Base-by-base conservation (phyloP, 2,329 filamentous ascomycete genomes). In the Apiospora saccharicola region DNA sequence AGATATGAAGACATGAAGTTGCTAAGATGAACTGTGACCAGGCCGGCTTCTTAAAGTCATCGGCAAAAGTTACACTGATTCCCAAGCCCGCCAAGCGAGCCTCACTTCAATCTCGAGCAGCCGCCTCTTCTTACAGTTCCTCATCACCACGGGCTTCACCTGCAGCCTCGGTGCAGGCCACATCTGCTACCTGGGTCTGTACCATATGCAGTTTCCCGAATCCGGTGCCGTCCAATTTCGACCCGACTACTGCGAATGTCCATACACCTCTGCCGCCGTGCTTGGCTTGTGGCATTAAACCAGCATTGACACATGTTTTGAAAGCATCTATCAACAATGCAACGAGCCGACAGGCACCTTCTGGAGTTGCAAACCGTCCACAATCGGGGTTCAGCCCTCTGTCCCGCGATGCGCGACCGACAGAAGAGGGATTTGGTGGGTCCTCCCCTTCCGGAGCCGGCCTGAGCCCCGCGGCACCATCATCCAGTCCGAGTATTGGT, bases 171-270 rank as follows among this genome's bases (percentile, higher is more conserved):
- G 77, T 85, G 1, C 83, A 87, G 19, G 81, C 85, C 19, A 88
- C 86, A 75, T 89, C 87, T 73, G 94, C 94, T 7, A 98, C 95
- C 4, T 98, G 96, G 96, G 92, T 98, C 26, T 98, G 96, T 84
- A 93, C 94, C 1, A 98, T 98, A 78, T 98, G 96, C 86, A 96
- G 93, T 76, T 97, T 97, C 80, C 96, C 95, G 13, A 98, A 98
- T 78, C 92, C 94, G 0, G 91, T 98, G 1, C 95, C 96, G 0
- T 93, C 94, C 49, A 98, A 98, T 81, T 98, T 98, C 80, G 96
- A 98, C 78, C 93, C 95, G 0, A 88, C 91, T 0, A 91, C 92
- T 2, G 94, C 94, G 12, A 96, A 90, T 74, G 90, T 91, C 26
- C 90, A 94, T 74, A 97, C 93, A 6, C 92, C 92, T 12, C 84